Percentiles rank a stretch among this genome's conserved stretches.
These are phyloP conservation scores for Glarea lozoyensis DNA, from an alignment of 495 filamentous ascomycete genomes.

Conservation along the genomic window DNA sequence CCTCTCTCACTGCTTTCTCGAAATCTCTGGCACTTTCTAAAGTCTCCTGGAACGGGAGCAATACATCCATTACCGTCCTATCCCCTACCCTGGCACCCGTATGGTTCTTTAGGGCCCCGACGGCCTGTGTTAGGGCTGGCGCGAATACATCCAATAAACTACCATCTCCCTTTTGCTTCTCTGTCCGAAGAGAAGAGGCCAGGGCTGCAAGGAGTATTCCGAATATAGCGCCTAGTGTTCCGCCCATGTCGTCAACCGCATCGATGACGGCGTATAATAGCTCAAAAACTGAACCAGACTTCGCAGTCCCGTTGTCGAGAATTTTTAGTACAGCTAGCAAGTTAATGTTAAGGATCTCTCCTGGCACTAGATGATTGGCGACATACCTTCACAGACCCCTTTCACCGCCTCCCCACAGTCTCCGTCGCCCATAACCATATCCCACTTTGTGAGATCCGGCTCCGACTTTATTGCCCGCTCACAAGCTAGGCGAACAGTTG, in stretches of 20 bases:
- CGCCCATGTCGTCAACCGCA: constrained; percentile 49
- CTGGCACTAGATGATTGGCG: not conserved
- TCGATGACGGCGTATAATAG: constrained; percentile 44
- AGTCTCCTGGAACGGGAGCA: constrained; percentile 35
- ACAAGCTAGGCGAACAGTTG: constrained; percentile 42
- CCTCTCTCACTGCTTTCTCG: constrained; percentile 39
- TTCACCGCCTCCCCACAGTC: constrained; percentile 55
- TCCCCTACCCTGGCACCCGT: constrained; percentile 19
- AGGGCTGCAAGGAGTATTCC: constrained; percentile 51
- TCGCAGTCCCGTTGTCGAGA: constrained; percentile 7
- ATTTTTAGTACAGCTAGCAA: constrained; percentile 11
- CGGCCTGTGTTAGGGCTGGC: constrained; percentile 50
- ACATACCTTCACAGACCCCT: constrained; percentile 18
- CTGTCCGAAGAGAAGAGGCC: constrained; percentile 19
- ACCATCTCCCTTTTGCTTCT: not conserved
- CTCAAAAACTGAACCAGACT: constrained; percentile 37
- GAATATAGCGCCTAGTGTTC: constrained; percentile 51
- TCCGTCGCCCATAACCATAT: constrained; percentile 57
- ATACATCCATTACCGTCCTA: constrained; percentile 22
- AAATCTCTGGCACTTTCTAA: constrained; percentile 34
- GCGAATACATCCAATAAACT: constrained; percentile 28
- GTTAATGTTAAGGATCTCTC: not conserved
- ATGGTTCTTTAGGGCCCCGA: constrained; percentile 25
- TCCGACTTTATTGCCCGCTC: constrained; percentile 41
- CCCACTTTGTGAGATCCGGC: constrained; percentile 51